phyloP scores from a whole-genome alignment of 345 rosid genomes.

The Mercurialis annua region DNA sequence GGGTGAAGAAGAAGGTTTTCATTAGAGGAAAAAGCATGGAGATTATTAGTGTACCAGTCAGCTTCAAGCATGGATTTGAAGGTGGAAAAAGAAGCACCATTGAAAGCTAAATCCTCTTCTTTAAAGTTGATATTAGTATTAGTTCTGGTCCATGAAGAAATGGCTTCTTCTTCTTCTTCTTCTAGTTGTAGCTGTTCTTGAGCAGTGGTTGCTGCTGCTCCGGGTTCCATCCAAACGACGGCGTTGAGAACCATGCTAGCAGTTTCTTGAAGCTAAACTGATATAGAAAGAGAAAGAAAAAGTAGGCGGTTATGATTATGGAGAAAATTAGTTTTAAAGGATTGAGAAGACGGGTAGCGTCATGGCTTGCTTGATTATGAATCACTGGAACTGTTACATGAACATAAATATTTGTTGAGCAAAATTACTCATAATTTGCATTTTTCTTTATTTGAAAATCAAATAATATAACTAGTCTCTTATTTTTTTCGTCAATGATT shows the following conservation, averaged over 20 bases:
- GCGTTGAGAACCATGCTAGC: slow-evolving; percentile 54
- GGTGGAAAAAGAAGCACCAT: slow-evolving; percentile 29
- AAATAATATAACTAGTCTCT: no score
- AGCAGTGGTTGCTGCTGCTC: slow-evolving; percentile 26
- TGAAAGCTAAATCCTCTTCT: slow-evolving; percentile 33
- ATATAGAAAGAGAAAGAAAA: neutral
- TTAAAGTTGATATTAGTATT: slow-evolving; percentile 12
- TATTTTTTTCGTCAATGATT: no score
- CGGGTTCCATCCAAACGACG: slow-evolving; percentile 58
- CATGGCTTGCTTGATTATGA: no score
- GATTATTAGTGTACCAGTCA: slow-evolving; percentile 46
- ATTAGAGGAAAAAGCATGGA: slow-evolving; percentile 35
- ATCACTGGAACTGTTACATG: no score
- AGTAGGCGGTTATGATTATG: no score
- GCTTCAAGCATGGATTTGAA: slow-evolving; percentile 69
- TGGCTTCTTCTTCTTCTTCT: slow-evolving; percentile 32
- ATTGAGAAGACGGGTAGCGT: neutral
- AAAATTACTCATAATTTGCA: no score
- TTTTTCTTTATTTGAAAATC: no score
- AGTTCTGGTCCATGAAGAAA: slow-evolving; percentile 51
- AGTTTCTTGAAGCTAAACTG: neutral
- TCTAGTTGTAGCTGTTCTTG: neutral
- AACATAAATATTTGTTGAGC: no score
- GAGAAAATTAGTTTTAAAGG: neutral
- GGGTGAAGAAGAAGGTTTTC: slow-evolving; percentile 42